phyloP scores from a whole-genome alignment of 139 green algal genomes.

The Trebouxia sp. region DNA sequence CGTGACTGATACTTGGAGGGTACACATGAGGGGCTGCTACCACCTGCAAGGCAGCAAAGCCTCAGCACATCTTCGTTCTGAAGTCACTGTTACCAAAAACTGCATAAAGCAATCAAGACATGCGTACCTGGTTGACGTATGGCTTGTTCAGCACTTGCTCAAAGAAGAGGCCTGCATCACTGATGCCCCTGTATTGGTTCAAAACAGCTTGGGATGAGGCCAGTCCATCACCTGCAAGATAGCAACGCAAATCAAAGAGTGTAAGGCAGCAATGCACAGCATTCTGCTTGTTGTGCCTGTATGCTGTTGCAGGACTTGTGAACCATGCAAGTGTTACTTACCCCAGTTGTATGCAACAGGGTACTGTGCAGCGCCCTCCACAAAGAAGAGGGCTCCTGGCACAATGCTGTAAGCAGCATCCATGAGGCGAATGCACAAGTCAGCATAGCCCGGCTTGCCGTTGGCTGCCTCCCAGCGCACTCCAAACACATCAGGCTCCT shows the following conservation, averaged over 20 bases:
- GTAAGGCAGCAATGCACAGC: too few species aligned
- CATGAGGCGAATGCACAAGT: conserved; percentile 50
- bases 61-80: background rate
- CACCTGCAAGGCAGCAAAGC: conserved; percentile 29
- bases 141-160: conserved; percentile 46
- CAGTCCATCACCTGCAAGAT: conserved; percentile 37
- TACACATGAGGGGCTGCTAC: conserved; percentile 53
- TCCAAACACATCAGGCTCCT: conserved; percentile 38
- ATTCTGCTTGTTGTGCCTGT: too few species aligned
- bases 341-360: conserved; percentile 16
- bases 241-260: too few species aligned
- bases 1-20: conserved; percentile 32
- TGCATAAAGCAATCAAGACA: background rate
- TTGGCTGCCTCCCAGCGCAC: conserved; percentile 34
- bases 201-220: conserved; percentile 21
- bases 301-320: too few species aligned
- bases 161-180: conserved; percentile 59
- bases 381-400: conserved; percentile 31
- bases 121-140: conserved; percentile 44
- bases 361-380: conserved; percentile 33
- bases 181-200: conserved; percentile 13
- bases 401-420: conserved; percentile 38
- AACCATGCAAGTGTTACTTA: too few species aligned
- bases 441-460: conserved; percentile 23
- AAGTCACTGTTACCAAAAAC: background rate